A percentile compares a stretch with the other conserved stretches of the same genome.
Evolutionary conservation across 2,329 filamentous ascomycete genomes (phyloP).

Genomic region (Epichloe amarillans): DNA sequence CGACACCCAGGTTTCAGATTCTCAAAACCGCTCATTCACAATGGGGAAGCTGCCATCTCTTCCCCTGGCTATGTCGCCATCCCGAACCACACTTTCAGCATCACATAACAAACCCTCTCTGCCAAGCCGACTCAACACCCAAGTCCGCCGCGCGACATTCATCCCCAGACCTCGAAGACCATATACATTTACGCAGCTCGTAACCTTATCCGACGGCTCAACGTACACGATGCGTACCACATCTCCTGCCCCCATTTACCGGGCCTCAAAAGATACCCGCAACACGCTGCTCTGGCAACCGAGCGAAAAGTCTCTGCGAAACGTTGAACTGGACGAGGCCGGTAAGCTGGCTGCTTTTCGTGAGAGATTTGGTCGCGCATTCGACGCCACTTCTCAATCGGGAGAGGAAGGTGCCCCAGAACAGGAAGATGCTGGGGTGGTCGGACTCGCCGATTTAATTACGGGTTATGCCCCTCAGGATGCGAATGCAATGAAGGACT

Average conservation of each 20-base stretch:
- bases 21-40: not conserved
- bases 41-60: constrained; percentile 19
- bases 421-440: constrained; percentile 13
- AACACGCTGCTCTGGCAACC: constrained; percentile 92
- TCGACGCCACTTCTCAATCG: constrained; percentile 46
- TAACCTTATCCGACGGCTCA: constrained; percentile 83
- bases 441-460: constrained; percentile 36
- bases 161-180: constrained; percentile 79
- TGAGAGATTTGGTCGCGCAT: constrained; percentile 68
- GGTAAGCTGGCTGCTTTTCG: constrained; percentile 80
- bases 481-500: constrained; percentile 20
- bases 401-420: constrained; percentile 18
- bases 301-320: constrained; percentile 62
- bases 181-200: constrained; percentile 93
- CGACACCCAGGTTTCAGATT: not conserved
- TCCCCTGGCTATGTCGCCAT: constrained; percentile 17
- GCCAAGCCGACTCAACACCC: constrained; percentile 22
- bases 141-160: constrained; percentile 72
- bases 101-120: constrained; percentile 12
- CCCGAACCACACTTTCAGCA: constrained; percentile 10
- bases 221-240: constrained; percentile 72
- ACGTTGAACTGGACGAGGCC: constrained; percentile 90
- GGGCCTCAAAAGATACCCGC: constrained; percentile 63
- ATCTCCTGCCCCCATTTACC: constrained; percentile 49
- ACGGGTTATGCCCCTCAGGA: constrained; percentile 33